phyloP scores from a whole-genome alignment of 2,329 filamentous ascomycete species.

The Aspergillus carbonarius region DNA sequence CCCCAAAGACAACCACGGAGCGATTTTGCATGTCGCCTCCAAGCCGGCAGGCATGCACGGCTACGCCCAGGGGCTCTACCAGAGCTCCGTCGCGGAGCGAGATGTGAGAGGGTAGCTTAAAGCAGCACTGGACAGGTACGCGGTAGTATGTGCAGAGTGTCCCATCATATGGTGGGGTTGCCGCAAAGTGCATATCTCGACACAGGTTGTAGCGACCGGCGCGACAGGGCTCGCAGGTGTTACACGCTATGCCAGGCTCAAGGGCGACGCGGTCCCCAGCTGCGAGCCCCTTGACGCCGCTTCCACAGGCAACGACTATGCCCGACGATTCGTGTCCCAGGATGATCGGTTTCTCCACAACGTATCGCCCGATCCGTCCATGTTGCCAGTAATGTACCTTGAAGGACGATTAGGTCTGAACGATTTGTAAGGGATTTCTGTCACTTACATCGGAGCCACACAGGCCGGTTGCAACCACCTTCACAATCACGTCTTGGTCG shows the following conservation, averaged over 20 bases:
- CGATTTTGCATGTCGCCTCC: conserved; percentile 70
- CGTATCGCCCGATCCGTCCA: conserved; percentile 38
- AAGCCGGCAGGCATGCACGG: conserved; percentile 75
- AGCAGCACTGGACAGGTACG: conserved; percentile 86
- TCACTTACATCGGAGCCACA: conserved; percentile 72
- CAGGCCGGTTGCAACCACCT: conserved; percentile 78
- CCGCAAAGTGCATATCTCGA: conserved; percentile 79
- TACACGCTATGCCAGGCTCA: conserved; percentile 70
- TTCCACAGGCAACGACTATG: conserved; percentile 59
- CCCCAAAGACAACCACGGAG: conserved; percentile 76
- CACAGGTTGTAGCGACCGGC: conserved; percentile 85
- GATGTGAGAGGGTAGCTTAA: conserved; percentile 64
- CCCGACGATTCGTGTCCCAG: conserved; percentile 69
- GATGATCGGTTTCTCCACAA: conserved; percentile 37
- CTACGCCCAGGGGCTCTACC: conserved; percentile 81
- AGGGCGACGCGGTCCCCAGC: conserved; percentile 71
- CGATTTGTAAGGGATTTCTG: too few species aligned
- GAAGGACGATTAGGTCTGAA: background rate
- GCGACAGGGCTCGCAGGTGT: conserved; percentile 70
- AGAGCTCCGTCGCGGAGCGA: conserved; percentile 78
- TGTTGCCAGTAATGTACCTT: conserved; percentile 44
- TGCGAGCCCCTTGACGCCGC: conserved; percentile 53
- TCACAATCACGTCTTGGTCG: conserved; percentile 69
- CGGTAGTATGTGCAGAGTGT: conserved; percentile 81
- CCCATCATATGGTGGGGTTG: conserved; percentile 82